phyloP scores from a whole-genome alignment of 345 rosid genomes.

The Tarenaya hassleriana region DNA sequence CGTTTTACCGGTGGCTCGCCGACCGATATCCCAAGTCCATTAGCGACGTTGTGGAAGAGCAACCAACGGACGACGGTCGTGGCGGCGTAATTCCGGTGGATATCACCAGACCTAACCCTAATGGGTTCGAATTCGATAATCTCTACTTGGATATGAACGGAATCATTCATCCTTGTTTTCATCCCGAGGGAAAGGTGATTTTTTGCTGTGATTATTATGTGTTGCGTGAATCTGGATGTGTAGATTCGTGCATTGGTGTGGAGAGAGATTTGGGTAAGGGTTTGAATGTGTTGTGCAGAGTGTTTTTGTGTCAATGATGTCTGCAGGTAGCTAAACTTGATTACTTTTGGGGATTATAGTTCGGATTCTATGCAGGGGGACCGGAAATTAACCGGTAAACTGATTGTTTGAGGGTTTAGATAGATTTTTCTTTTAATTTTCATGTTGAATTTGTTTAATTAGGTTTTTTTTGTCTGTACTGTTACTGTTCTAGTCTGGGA shows the following conservation, averaged over 20 bases:
- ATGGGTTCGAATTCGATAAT: conserved; percentile 83
- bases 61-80: conserved; percentile 34
- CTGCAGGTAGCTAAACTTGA: neutral
- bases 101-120: conserved; percentile 79
- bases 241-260: neutral
- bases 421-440: neutral
- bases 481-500: neutral
- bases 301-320: neutral
- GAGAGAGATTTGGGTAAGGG: neutral
- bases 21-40: conserved; percentile 87
- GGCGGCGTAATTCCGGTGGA: conserved; percentile 48
- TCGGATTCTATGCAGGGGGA: neutral
- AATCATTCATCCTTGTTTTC: conserved; percentile 94
- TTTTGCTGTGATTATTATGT: neutral
- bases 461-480: neutral
- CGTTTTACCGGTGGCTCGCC: conserved; percentile 92
- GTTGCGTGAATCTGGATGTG: neutral
- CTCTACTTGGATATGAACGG: conserved; percentile 94
- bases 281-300: neutral
- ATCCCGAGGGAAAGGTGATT: conserved; percentile 87
- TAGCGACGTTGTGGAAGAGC: conserved; percentile 75
- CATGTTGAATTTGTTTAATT: neutral
- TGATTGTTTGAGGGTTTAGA: neutral
- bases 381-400: neutral
- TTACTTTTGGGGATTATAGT: too few species aligned